Evolutionary conservation across 2,329 filamentous ascomycete genomes (phyloP).

Genomic region (Lithohypha guttulata): DNA sequence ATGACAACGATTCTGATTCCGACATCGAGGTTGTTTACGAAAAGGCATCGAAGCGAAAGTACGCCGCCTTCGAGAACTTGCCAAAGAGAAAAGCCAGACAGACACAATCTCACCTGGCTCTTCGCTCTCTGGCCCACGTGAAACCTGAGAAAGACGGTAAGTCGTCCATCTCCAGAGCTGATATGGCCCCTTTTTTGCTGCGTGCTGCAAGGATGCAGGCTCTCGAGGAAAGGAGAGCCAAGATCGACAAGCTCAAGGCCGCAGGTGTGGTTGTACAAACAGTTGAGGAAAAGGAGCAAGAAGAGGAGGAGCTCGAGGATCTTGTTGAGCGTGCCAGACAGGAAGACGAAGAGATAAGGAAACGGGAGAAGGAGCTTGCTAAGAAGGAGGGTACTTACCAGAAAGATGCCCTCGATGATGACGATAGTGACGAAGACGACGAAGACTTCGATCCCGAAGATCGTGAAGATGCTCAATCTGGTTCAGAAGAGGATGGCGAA

Average conservation of each 20-base stretch:
- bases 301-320: slow-evolving; percentile 76
- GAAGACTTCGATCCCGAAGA: slow-evolving; percentile 37
- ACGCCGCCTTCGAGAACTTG: slow-evolving; percentile 58
- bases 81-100: slow-evolving; percentile 55
- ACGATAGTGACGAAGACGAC: slow-evolving; percentile 48
- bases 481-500: slow-evolving; percentile 31
- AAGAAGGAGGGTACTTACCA: slow-evolving; percentile 50
- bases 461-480: slow-evolving; percentile 31
- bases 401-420: slow-evolving; percentile 38
- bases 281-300: slow-evolving; percentile 71
- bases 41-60: slow-evolving; percentile 30
- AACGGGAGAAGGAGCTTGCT: slow-evolving; percentile 61
- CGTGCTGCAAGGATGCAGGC: slow-evolving; percentile 71
- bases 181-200: slow-evolving; percentile 59
- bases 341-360: slow-evolving; percentile 69
- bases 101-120: slow-evolving; percentile 50
- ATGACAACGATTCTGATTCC: slow-evolving; percentile 31
- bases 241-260: slow-evolving; percentile 63
- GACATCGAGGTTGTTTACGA: slow-evolving; percentile 53
- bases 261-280: slow-evolving; percentile 76
- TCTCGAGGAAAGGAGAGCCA: slow-evolving; percentile 62
- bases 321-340: slow-evolving; percentile 72
- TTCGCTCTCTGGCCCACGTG: slow-evolving; percentile 66
- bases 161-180: slow-evolving; percentile 53
- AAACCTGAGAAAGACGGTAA: slow-evolving; percentile 43